A percentile compares a stretch with the other conserved stretches of the same genome.
These are phyloP conservation scores for Colletotrichum sp. DNA, from an alignment of 2,329 filamentous ascomycete genomes.

Conservation along the genomic window DNA sequence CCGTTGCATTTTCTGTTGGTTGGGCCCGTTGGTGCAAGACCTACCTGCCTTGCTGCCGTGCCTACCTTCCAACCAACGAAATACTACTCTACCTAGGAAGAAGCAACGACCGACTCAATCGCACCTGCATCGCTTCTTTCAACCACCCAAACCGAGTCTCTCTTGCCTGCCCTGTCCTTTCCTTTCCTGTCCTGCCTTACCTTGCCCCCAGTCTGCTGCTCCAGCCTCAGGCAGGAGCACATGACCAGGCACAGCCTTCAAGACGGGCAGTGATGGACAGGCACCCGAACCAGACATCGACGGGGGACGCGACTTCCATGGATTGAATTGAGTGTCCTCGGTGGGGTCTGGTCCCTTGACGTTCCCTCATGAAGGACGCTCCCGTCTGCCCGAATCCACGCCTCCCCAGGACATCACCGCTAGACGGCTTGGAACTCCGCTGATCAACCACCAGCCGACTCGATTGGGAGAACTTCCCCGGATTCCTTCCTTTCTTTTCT, in stretches of 20 bases:
- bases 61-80: neutral
- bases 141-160: neutral
- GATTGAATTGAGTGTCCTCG: neutral
- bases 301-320: neutral
- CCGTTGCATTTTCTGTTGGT: neutral
- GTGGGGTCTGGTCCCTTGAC: neutral
- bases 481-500: neutral
- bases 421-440: constrained; percentile 1
- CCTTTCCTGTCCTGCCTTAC: neutral
- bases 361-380: neutral
- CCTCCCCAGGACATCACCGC: neutral
- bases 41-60: neutral
- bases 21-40: neutral
- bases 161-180: neutral
- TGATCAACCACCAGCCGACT: constrained; percentile 9
- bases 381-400: neutral
- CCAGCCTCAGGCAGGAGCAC: neutral
- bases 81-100: neutral
- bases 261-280: neutral
- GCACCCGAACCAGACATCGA: neutral
- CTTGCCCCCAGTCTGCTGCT: neutral
- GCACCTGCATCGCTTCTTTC: neutral
- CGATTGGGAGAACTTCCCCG: constrained; percentile 6
- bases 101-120: neutral
- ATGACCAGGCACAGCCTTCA: neutral